Conservation (phyloP, 768 basidiomycete genomes). For the Ramaria sp. region DNA sequence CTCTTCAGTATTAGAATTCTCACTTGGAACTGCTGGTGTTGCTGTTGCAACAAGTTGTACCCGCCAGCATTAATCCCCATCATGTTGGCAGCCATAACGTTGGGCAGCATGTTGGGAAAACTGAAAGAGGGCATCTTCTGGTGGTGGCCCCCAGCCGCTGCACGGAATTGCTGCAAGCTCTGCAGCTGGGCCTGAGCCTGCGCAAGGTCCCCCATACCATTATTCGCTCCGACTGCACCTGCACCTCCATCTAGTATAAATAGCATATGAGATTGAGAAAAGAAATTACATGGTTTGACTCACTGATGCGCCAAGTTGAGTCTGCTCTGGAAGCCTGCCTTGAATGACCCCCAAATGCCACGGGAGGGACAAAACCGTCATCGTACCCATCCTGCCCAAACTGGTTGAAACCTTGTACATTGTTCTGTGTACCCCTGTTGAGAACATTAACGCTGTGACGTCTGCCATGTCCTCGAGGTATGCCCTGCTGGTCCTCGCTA, state of each 20-base stretch:
- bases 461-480: constrained; percentile 79
- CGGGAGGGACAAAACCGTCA: constrained; percentile 62
- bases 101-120: constrained; percentile 96
- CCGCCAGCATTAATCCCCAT: constrained; percentile 81
- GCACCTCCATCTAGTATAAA: constrained; percentile 34
- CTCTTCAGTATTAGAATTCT: not conserved
- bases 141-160: constrained; percentile 88
- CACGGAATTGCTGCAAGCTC: constrained; percentile 93
- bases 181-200: constrained; percentile 96
- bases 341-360: constrained; percentile 54
- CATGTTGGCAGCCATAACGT: constrained; percentile 95
- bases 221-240: constrained; percentile 56
- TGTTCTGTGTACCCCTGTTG: constrained; percentile 45
- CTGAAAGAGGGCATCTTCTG: constrained; percentile 97
- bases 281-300: constrained; percentile 23
- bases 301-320: constrained; percentile 84
- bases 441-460: constrained; percentile 89
- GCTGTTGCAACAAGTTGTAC: constrained; percentile 81
- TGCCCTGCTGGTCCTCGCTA: constrained; percentile 53
- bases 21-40: constrained; percentile 84
- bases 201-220: constrained; percentile 74
- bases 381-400: constrained; percentile 56
- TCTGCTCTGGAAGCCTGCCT: constrained; percentile 67
- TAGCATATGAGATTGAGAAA: not conserved
- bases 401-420: constrained; percentile 34